These are phyloP conservation scores for Fusarium sp. DNA, from an alignment of 2,329 filamentous ascomycete species.

Conservation along the genomic window DNA sequence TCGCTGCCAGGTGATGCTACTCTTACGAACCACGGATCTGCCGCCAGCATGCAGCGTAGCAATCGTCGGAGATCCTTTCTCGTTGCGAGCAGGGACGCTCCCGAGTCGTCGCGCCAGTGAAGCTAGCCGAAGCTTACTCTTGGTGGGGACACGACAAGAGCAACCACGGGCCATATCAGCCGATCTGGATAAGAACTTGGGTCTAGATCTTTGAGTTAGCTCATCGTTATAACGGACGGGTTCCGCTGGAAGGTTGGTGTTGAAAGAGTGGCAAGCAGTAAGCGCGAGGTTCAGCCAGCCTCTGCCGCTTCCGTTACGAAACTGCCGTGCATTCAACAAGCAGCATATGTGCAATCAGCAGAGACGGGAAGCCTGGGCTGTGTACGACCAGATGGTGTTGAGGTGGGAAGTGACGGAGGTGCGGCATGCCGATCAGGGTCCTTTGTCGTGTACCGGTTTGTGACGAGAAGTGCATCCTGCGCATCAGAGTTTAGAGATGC, in stretches of 20 bases:
- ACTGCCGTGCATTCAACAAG: background rate
- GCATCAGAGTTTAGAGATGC: background rate
- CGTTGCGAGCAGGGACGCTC: constrained; percentile 4
- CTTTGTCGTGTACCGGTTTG: constrained; percentile 1
- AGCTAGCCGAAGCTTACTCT: constrained; percentile 33
- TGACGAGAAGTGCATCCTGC: background rate
- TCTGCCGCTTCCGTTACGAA: background rate
- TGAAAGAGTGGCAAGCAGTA: background rate
- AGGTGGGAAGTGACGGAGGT: constrained; percentile 2
- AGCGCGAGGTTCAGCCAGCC: background rate
- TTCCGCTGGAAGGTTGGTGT: background rate
- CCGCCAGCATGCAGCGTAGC: constrained; percentile 4
- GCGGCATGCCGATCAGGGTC: constrained; percentile 36
- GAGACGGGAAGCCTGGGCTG: background rate
- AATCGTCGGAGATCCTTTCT: constrained; percentile 5
- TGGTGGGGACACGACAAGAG: constrained; percentile 20
- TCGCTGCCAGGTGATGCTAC: constrained; percentile 11
- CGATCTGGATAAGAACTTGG: constrained; percentile 1
- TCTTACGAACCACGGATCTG: constrained; percentile 9
- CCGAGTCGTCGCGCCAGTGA: constrained; percentile 9
- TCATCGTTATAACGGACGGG: background rate
- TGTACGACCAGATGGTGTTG: background rate
- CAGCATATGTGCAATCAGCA: background rate
- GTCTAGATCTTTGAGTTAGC: constrained; percentile 6
- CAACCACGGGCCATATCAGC: background rate